Evolutionary conservation across 2,329 filamentous ascomycete genomes (phyloP).

Genomic region (Penicillium sp.): DNA sequence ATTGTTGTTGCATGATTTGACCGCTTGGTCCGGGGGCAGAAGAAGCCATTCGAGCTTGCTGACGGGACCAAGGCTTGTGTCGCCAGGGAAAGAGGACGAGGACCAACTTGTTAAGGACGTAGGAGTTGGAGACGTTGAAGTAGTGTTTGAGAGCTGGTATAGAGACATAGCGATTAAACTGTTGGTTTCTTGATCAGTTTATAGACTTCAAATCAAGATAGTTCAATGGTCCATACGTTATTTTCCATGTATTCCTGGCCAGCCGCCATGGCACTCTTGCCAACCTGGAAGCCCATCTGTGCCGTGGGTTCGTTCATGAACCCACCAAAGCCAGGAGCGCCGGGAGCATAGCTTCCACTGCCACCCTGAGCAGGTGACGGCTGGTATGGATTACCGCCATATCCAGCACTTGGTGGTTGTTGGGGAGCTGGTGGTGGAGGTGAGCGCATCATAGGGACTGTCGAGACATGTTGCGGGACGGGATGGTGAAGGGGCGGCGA

Average conservation of each 20-base stretch:
- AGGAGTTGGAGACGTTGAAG: constrained; percentile 98
- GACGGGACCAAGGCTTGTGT: constrained; percentile 95
- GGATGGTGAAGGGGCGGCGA: constrained; percentile 95
- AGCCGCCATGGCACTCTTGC: constrained; percentile 84
- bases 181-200: constrained; percentile 1
- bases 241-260: constrained; percentile 94
- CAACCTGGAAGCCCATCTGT: constrained; percentile 92
- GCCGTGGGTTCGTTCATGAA: constrained; percentile 96
- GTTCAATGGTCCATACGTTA: constrained; percentile 62
- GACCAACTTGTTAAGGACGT: constrained; percentile 89
- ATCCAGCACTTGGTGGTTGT: constrained; percentile 58
- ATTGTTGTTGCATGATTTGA: constrained; percentile 59
- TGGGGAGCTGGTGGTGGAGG: constrained; percentile 77
- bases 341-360: constrained; percentile 38
- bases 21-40: constrained; percentile 52
- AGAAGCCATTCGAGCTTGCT: constrained; percentile 61
- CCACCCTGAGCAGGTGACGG: constrained; percentile 44
- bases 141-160: constrained; percentile 95
- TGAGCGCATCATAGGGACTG: constrained; percentile 92
- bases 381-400: constrained; percentile 52
- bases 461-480: constrained; percentile 96
- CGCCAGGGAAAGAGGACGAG: constrained; percentile 97
- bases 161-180: constrained; percentile 83
- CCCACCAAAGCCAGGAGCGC: constrained; percentile 68
- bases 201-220: not conserved